A percentile compares a stretch with the other conserved stretches of the same genome.
Evolutionary conservation across 192 early-diverging fungal genomes (phyloP).

Genomic region (Ramicandelaber brevisporus): DNA sequence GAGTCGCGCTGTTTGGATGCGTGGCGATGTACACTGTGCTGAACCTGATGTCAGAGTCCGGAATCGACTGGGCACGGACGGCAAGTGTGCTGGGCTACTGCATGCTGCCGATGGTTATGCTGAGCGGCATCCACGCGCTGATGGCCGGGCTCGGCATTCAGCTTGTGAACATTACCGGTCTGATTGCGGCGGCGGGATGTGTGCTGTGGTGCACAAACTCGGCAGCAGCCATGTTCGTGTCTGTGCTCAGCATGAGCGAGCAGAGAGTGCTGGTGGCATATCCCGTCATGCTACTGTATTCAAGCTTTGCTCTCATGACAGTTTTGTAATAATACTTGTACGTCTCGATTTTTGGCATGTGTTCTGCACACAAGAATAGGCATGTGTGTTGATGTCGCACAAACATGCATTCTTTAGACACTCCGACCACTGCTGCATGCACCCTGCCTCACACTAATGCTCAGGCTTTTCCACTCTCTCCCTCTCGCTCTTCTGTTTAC

Average conservation of each 20-base stretch:
- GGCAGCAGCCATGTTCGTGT: slow-evolving; percentile 82
- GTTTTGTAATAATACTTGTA: no score
- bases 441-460: no score
- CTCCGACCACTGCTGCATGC: no score
- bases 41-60: slow-evolving; percentile 78
- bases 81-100: slow-evolving; percentile 95
- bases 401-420: no score
- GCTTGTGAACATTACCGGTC: no score
- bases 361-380: no score
- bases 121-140: slow-evolving; percentile 64
- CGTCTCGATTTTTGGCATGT: no score
- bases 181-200: no score
- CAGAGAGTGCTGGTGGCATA: slow-evolving; percentile 89
- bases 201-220: slow-evolving; percentile 98
- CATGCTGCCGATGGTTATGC: slow-evolving; percentile 77
- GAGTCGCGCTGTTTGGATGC: slow-evolving; percentile 70
- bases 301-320: slow-evolving; percentile 79
- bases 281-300: slow-evolving; percentile 75
- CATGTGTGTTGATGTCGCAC: no score
- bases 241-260: slow-evolving; percentile 70
- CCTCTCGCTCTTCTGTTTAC: no score
- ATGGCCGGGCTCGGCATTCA: no score
- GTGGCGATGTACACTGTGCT: slow-evolving; percentile 63
- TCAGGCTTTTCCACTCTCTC: no score
- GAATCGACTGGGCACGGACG: slow-evolving; percentile 64